These are phyloP conservation scores for Rhododendron ovatum DNA, from an alignment of 148 eudicot species.

Conservation along the genomic window DNA sequence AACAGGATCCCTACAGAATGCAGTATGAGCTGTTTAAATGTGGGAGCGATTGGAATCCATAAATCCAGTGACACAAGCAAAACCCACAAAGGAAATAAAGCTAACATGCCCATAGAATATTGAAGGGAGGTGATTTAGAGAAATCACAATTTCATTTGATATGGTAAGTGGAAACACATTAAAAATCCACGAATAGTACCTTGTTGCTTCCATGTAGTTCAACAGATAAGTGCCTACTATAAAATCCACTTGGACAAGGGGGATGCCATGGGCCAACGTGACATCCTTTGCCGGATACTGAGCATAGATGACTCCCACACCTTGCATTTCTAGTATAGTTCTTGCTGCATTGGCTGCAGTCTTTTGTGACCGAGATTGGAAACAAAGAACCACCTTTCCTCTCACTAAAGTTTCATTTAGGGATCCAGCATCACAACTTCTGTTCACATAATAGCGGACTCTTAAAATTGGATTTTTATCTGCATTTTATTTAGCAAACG, in stretches of 20 bases:
- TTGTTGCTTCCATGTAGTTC: conserved; percentile 25
- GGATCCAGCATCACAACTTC: conserved; percentile 26
- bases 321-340: conserved; percentile 14
- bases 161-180: not conserved
- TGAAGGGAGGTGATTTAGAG: not conserved
- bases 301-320: conserved; percentile 29
- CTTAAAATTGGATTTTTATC: not conserved
- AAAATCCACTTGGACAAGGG: conserved; percentile 31
- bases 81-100: not conserved
- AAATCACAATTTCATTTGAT: not conserved
- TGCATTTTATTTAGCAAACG: not conserved
- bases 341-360: conserved; percentile 19
- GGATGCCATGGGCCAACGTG: conserved; percentile 11
- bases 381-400: conserved; percentile 37
- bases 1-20: conserved; percentile 30
- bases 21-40: not conserved
- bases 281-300: conserved; percentile 25
- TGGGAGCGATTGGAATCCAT: not conserved
- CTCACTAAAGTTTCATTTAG: conserved; percentile 26
- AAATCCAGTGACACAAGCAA: not conserved
- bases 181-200: conserved; percentile 13
- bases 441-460: not conserved
- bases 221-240: conserved; percentile 21
- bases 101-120: not conserved
- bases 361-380: conserved; percentile 20